Evolutionary conservation across 257 asterid species (phyloP).

Genomic region (Asclepias syriaca): DNA sequence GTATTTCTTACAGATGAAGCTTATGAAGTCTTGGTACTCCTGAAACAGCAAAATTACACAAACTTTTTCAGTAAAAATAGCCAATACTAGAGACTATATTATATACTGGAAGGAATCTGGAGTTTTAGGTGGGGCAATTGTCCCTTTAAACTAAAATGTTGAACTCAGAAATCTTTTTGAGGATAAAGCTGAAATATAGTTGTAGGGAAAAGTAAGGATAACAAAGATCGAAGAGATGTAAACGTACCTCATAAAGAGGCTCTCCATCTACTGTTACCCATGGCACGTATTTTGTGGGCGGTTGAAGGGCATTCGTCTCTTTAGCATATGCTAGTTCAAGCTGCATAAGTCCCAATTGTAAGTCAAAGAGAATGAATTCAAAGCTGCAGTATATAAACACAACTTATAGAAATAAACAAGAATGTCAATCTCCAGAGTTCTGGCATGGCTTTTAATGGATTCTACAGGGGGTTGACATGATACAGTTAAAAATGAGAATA

Average conservation of each 20-base stretch:
- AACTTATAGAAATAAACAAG: background rate
- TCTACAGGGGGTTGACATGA: background rate
- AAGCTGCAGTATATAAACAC: background rate
- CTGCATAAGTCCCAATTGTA: constrained; percentile 34
- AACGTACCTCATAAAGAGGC: constrained; percentile 82
- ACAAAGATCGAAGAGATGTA: background rate
- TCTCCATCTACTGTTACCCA: constrained; percentile 88
- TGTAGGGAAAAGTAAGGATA: background rate
- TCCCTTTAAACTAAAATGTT: background rate
- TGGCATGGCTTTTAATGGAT: background rate
- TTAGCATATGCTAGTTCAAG: constrained; percentile 67
- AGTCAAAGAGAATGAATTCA: constrained; percentile 5
- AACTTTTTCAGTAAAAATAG: background rate
- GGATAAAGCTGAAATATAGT: background rate
- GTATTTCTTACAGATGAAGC: constrained; percentile 39
- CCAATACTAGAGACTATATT: background rate
- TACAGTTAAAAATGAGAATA: background rate
- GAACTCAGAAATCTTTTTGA: background rate
- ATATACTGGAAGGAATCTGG: background rate
- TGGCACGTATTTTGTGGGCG: constrained; percentile 86
- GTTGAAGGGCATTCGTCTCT: constrained; percentile 62
- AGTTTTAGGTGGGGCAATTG: background rate
- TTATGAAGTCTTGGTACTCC: constrained; percentile 30
- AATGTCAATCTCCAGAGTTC: background rate
- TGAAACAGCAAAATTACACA: constrained; percentile 10